phyloP scores from a whole-genome alignment of 805 yeast species.

The Wickerhamomyces sydowiorum region DNA sequence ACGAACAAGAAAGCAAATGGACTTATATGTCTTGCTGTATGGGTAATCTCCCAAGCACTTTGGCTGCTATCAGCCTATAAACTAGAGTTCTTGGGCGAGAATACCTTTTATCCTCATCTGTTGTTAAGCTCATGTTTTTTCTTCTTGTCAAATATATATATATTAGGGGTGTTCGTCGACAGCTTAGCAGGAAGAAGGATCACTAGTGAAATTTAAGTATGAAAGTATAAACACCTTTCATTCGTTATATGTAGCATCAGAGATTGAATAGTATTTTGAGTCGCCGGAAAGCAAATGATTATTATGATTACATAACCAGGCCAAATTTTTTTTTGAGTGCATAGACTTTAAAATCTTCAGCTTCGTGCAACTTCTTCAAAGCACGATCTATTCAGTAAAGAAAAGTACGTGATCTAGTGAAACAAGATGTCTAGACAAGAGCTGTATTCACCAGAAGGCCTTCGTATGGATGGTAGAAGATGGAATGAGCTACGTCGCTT shows the following conservation, averaged over 20 bases:
- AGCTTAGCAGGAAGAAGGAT: slow-evolving; percentile 14
- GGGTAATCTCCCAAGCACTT: slow-evolving; percentile 66
- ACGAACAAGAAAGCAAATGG: slow-evolving; percentile 31
- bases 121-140: slow-evolving; percentile 51
- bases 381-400: not conserved
- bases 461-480: slow-evolving; percentile 88
- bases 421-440: slow-evolving; percentile 60
- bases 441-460: slow-evolving; percentile 91
- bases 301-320: not conserved
- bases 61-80: slow-evolving; percentile 80
- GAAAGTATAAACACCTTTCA: too few relatives aligned
- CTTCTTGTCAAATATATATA: slow-evolving; percentile 56
- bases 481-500: slow-evolving; percentile 90
- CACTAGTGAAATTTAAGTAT: not conserved
- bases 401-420: not conserved
- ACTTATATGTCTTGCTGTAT: slow-evolving; percentile 35
- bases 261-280: too few relatives aligned
- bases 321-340: not conserved
- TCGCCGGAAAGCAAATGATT: too few relatives aligned
- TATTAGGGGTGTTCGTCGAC: slow-evolving; percentile 50
- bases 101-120: slow-evolving; percentile 57
- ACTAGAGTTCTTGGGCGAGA: slow-evolving; percentile 72
- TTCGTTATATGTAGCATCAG: too few relatives aligned
- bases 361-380: too few relatives aligned
- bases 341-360: too few relatives aligned